These are phyloP conservation scores for Syncephalastrum monosporum DNA, from an alignment of 371 early-diverging fungal genomes.

Conservation along the genomic window DNA sequence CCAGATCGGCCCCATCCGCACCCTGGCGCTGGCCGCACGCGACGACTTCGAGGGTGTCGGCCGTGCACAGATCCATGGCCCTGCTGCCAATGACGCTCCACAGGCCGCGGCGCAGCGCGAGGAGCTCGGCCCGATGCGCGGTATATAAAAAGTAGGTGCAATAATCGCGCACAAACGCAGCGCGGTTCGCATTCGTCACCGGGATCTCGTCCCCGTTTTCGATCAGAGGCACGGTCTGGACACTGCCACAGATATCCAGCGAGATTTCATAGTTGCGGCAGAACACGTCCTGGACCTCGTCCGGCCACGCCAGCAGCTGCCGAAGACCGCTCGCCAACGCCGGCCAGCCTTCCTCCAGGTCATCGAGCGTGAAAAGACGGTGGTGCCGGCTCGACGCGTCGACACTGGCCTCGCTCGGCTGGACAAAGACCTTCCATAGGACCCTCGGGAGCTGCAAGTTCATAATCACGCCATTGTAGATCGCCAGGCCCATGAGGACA, in stretches of 20 bases:
- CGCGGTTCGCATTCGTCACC: conserved; percentile 75
- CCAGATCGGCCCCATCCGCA: conserved; percentile 44
- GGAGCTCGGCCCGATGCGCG: conserved; percentile 64
- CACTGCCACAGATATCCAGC: conserved; percentile 71
- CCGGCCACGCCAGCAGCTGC: conserved; percentile 71
- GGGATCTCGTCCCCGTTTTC: conserved; percentile 68
- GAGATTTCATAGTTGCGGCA: conserved; percentile 81
- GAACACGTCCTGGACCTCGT: conserved; percentile 85
- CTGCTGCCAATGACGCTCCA: conserved; percentile 68
- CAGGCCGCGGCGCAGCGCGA: conserved; percentile 72
- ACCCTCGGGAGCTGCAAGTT: conserved; percentile 92
- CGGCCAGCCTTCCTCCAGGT: conserved; percentile 58
- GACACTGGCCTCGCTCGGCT: conserved; percentile 39
- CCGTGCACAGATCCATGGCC: conserved; percentile 38
- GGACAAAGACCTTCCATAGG: conserved; percentile 67
- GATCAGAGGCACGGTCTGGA: conserved; percentile 67
- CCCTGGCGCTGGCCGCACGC: conserved; percentile 51
- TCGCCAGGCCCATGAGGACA: conserved; percentile 88
- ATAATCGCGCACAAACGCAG: conserved; percentile 79
- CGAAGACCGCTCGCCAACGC: conserved; percentile 65
- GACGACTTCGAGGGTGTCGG: conserved; percentile 53
- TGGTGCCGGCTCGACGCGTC: conserved; percentile 21
- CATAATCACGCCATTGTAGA: conserved; percentile 91
- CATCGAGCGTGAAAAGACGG: conserved; percentile 51
- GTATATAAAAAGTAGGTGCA: conserved; percentile 63